These are phyloP conservation scores for Aspergillus ustus DNA, from an alignment of 2,329 filamentous ascomycete species.

Conservation along the genomic window DNA sequence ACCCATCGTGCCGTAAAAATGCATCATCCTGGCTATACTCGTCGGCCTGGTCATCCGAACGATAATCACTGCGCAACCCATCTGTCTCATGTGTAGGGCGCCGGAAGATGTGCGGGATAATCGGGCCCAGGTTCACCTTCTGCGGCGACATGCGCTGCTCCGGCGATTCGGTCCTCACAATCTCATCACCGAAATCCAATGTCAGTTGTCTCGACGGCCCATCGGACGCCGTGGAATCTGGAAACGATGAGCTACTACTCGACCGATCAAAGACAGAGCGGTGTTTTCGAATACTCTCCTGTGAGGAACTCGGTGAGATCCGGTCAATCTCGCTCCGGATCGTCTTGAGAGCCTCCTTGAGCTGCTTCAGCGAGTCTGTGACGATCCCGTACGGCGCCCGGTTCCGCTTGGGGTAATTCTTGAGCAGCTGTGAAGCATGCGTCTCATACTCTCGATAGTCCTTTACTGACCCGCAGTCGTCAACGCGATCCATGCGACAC, in stretches of 20 bases:
- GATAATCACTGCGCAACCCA: constrained; percentile 4
- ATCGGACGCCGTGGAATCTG: constrained; percentile 46
- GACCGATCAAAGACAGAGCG: constrained; percentile 53
- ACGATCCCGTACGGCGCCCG: constrained; percentile 32
- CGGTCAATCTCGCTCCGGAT: constrained; percentile 49
- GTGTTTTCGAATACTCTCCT: constrained; percentile 42
- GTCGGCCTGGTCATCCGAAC: constrained; percentile 39
- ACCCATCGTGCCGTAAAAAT: not conserved
- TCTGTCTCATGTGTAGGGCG: constrained; percentile 34
- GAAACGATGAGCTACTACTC: constrained; percentile 51
- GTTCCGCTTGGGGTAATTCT: constrained; percentile 43
- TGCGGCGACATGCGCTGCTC: constrained; percentile 30
- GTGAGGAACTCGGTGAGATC: constrained; percentile 48
- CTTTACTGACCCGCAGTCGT: constrained; percentile 46
- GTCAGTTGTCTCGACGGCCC: constrained; percentile 40
- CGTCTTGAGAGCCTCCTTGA: constrained; percentile 39
- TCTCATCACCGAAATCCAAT: constrained; percentile 36
- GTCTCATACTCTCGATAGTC: constrained; percentile 55
- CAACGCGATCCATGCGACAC: constrained; percentile 43
- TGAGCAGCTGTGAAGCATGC: constrained; percentile 47
- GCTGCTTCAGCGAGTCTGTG: constrained; percentile 39
- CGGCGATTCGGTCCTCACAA: constrained; percentile 40
- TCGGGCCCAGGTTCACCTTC: constrained; percentile 35
- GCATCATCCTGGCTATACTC: constrained; percentile 27
- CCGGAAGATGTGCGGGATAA: constrained; percentile 41